phyloP scores from a whole-genome alignment of 2,329 filamentous ascomycete species.

The Dryadomyces quercivorus region DNA sequence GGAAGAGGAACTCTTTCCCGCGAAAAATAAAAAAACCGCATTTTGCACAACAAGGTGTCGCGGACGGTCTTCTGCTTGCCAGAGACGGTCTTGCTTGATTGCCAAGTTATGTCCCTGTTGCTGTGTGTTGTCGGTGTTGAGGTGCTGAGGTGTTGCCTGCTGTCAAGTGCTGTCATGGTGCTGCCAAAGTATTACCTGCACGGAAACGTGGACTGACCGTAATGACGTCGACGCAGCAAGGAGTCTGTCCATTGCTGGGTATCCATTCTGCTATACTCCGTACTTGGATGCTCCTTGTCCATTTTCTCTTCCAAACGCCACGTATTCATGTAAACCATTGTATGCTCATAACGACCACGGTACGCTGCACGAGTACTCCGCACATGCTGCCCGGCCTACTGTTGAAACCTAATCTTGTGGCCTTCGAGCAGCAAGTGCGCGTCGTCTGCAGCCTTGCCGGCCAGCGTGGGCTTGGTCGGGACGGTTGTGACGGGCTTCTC shows the following conservation, averaged over 20 bases:
- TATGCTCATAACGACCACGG: no score
- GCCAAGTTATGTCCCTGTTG: slow-evolving; percentile 47
- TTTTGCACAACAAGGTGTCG: slow-evolving; percentile 70
- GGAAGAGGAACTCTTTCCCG: slow-evolving; percentile 6
- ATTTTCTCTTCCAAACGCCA: no score
- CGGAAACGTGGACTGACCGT: no score
- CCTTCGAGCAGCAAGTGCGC: slow-evolving; percentile 37
- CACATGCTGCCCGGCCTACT: no score
- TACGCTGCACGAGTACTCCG: no score
- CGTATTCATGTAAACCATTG: no score
- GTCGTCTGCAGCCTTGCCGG: slow-evolving; percentile 21
- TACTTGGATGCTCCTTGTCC: neutral
- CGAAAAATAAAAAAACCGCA: slow-evolving; percentile 11
- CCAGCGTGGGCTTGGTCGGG: slow-evolving; percentile 25
- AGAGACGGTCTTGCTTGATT: slow-evolving; percentile 68
- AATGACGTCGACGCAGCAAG: no score
- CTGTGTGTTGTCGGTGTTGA: slow-evolving; percentile 17
- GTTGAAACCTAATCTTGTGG: slow-evolving; percentile 21
- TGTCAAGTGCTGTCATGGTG: no score
- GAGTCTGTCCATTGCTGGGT: neutral
- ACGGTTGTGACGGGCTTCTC: slow-evolving; percentile 35
- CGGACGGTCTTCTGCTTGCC: slow-evolving; percentile 50
- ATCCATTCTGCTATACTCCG: neutral
- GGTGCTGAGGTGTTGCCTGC: no score
- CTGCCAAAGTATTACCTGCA: no score